Conservation (phyloP, 2,329 filamentous ascomycete genomes). For the Rhytidhysteron rufulum region DNA sequence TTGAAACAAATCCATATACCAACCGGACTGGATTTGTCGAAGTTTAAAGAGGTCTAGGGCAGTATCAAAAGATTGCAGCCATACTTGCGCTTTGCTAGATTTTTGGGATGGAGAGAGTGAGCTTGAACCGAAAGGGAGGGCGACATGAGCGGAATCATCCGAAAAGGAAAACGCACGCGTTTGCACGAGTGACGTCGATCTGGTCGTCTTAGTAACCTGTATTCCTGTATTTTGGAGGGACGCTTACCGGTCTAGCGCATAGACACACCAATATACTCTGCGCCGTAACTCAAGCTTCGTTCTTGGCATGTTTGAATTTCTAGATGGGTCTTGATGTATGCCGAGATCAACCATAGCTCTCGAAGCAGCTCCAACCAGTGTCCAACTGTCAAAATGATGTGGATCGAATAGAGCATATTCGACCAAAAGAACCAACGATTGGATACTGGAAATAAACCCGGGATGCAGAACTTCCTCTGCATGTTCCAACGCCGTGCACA, state of each 20-base stretch:
- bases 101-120: constrained; percentile 34
- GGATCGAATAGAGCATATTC: constrained; percentile 90
- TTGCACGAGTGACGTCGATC: constrained; percentile 83
- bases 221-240: background rate
- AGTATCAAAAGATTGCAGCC: constrained; percentile 59
- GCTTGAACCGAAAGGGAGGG: constrained; percentile 58
- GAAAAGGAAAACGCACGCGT: constrained; percentile 89
- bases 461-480: constrained; percentile 81
- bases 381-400: constrained; percentile 90
- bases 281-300: constrained; percentile 72
- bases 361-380: constrained; percentile 84
- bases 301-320: constrained; percentile 64
- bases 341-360: constrained; percentile 85
- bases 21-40: constrained; percentile 78
- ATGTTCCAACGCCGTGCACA: constrained; percentile 66
- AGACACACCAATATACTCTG: constrained; percentile 85
- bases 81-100: constrained; percentile 49
- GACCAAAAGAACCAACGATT: constrained; percentile 79
- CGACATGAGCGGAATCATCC: constrained; percentile 80
- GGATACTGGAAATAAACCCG: constrained; percentile 79
- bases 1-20: constrained; percentile 87
- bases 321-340: constrained; percentile 84
- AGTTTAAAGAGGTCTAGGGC: constrained; percentile 78
- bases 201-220: constrained; percentile 35
- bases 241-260: constrained; percentile 75